Conservation (phyloP, 108 stramenopile species). For the Nannochloropsis gaditana region DNA sequence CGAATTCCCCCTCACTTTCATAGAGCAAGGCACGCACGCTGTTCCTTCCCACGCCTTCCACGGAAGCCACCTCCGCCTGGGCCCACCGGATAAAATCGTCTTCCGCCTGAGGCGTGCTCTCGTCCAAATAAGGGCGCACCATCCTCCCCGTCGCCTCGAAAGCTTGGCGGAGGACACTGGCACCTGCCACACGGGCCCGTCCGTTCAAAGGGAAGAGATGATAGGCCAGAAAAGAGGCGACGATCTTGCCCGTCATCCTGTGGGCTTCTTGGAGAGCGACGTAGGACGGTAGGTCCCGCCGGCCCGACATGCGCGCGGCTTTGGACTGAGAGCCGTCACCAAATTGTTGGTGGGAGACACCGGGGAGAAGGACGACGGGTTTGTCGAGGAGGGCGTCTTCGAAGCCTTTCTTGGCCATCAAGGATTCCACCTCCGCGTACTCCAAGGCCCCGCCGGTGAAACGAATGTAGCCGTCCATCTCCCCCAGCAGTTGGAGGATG, state of each 20-base stretch:
- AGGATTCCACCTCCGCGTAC: neutral
- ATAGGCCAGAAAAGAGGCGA: neutral
- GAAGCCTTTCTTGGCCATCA: neutral
- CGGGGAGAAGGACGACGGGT: neutral
- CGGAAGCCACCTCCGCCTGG: conserved; percentile 8
- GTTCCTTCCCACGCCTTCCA: conserved; percentile 2
- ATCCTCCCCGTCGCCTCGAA: conserved; percentile 8
- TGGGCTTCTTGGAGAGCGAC: neutral
- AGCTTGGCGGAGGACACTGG: neutral
- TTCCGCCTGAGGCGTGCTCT: neutral
- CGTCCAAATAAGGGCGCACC: neutral
- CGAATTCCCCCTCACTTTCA: neutral
- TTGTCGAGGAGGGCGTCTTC: neutral
- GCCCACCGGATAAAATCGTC: conserved; percentile 17
- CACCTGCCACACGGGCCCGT: neutral
- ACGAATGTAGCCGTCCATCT: neutral
- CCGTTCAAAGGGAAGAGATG: neutral
- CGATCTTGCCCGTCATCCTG: conserved; percentile 1
- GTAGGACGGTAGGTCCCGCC: neutral
- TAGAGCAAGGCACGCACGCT: neutral
- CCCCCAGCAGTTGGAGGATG: conserved; percentile 10
- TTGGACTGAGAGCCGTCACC: neutral
- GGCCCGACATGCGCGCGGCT: neutral
- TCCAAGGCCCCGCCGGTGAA: neutral
- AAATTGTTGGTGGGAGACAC: neutral